Evolutionary conservation across 192 early-diverging fungal genomes (phyloP).

Genomic region (Gaertneriomyces semiglobifer): DNA sequence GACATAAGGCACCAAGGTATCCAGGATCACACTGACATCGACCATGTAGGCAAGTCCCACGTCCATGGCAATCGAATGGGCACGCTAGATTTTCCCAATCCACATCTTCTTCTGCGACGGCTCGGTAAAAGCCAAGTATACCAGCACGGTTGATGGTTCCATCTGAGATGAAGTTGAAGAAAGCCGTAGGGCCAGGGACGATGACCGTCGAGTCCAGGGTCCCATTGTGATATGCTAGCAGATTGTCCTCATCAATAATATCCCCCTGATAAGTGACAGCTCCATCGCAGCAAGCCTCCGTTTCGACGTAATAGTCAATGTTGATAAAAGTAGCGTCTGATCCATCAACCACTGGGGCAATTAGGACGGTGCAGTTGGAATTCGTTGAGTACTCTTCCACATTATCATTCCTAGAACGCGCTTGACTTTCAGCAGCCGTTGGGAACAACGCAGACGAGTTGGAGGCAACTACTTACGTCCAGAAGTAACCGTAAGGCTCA

Average conservation of each 20-base stretch:
- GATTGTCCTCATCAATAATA: not conserved
- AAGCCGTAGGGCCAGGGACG: not conserved
- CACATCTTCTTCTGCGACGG: not conserved
- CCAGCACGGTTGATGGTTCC: slow-evolving; percentile 27
- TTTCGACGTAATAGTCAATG: slow-evolving; percentile 18
- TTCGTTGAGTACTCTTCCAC: slow-evolving; percentile 10
- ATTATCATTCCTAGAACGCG: slow-evolving; percentile 12
- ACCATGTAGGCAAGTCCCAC: slow-evolving; percentile 17
- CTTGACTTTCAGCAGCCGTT: not conserved
- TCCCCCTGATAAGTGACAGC: slow-evolving; percentile 11
- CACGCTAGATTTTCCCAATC: slow-evolving; percentile 2
- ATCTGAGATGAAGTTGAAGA: slow-evolving; percentile 20
- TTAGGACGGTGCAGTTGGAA: slow-evolving; percentile 19
- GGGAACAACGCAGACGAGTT: not conserved
- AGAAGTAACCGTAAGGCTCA: slow-evolving; percentile 27
- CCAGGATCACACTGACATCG: slow-evolving; percentile 17
- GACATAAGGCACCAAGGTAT: slow-evolving; percentile 17
- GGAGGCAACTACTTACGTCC: slow-evolving; percentile 14
- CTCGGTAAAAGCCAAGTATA: slow-evolving; percentile 17
- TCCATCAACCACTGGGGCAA: slow-evolving; percentile 9
- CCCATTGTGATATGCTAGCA: not conserved
- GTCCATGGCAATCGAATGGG: slow-evolving; percentile 27
- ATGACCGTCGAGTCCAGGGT: not conserved
- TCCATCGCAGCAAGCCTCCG: slow-evolving; percentile 25
- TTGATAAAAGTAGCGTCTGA: slow-evolving; percentile 9